These are phyloP conservation scores for Yamadazyma siamensis DNA, from an alignment of 1,139 yeast genomes.

Conservation along the genomic window DNA sequence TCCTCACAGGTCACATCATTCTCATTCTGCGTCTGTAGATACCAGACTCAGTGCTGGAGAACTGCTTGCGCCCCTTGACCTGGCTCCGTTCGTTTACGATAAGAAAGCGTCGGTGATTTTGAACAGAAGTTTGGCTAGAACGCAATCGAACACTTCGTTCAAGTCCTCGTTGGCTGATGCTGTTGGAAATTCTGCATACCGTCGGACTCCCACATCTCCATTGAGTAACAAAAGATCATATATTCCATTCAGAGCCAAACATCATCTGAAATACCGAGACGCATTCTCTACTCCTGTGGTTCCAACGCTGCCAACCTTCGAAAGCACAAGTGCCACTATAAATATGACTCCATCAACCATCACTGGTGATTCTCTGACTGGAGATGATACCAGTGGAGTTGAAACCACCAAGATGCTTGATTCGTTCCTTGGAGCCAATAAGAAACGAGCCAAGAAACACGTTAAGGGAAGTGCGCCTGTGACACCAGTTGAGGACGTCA, in stretches of 20 bases:
- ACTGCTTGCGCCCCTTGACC: conserved; percentile 52
- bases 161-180: conserved; percentile 70
- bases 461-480: conserved; percentile 1
- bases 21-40: conserved; percentile 50
- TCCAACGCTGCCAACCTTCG: conserved; percentile 22
- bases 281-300: conserved; percentile 21
- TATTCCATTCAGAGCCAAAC: conserved; percentile 42
- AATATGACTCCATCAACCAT: conserved; percentile 3
- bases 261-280: conserved; percentile 17
- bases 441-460: conserved; percentile 24
- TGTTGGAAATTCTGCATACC: conserved; percentile 29
- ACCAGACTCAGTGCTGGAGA: conserved; percentile 38
- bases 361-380: conserved; percentile 1
- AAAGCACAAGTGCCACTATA: conserved; percentile 6
- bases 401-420: conserved; percentile 23
- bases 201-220: conserved; percentile 11
- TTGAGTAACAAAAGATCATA: conserved; percentile 32
- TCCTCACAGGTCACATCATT: conserved; percentile 23
- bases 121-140: conserved; percentile 70
- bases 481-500: conserved; percentile 1
- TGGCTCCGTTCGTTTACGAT: conserved; percentile 77
- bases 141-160: conserved; percentile 74
- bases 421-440: conserved; percentile 21
- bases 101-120: conserved; percentile 74
- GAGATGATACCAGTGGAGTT: conserved; percentile 1